Evolutionary conservation across 768 basidiomycete species (phyloP).

Genomic region (Plicaturopsis crispa): DNA sequence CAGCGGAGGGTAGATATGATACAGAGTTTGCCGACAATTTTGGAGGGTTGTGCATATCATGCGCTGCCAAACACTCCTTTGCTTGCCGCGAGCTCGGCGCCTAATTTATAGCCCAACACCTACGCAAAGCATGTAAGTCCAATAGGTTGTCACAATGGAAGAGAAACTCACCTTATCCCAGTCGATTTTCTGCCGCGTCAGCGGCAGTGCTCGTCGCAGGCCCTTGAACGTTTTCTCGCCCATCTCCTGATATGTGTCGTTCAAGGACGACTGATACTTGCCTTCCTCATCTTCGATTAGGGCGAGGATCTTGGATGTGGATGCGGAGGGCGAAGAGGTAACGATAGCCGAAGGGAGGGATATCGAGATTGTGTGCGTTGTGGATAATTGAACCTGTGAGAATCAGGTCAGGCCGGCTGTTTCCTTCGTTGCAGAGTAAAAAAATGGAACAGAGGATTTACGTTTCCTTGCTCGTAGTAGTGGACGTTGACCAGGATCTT

Average conservation of each 20-base stretch:
- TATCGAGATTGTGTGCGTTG: constrained; percentile 62
- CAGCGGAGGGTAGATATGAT: too few species aligned
- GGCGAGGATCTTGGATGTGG: constrained; percentile 70
- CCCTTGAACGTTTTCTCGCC: constrained; percentile 92
- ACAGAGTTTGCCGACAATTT: too few species aligned
- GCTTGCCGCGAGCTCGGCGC: constrained; percentile 65
- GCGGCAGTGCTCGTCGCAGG: constrained; percentile 80
- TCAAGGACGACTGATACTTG: constrained; percentile 72
- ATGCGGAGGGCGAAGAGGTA: constrained; percentile 38
- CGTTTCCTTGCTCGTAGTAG: constrained; percentile 97
- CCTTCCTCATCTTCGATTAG: constrained; percentile 77
- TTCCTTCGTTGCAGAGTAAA: too few species aligned
- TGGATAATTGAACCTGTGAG: constrained; percentile 88
- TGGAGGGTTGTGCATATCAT: too few species aligned
- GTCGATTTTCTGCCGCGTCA: constrained; percentile 90
- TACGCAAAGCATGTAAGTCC: constrained; percentile 6
- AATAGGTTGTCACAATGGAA: not conserved
- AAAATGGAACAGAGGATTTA: constrained; percentile 24
- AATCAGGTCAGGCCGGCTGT: not conserved
- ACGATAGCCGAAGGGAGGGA: constrained; percentile 51
- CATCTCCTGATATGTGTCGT: constrained; percentile 82
- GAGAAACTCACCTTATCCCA: constrained; percentile 78
- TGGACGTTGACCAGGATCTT: constrained; percentile 81
- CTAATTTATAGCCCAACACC: constrained; percentile 47
- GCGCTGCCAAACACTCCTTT: constrained; percentile 42